A percentile compares a stretch with the other conserved stretches of the same genome.
Evolutionary conservation across 2,329 filamentous ascomycete species (phyloP).

Genomic region (Alternaria ethzedia): DNA sequence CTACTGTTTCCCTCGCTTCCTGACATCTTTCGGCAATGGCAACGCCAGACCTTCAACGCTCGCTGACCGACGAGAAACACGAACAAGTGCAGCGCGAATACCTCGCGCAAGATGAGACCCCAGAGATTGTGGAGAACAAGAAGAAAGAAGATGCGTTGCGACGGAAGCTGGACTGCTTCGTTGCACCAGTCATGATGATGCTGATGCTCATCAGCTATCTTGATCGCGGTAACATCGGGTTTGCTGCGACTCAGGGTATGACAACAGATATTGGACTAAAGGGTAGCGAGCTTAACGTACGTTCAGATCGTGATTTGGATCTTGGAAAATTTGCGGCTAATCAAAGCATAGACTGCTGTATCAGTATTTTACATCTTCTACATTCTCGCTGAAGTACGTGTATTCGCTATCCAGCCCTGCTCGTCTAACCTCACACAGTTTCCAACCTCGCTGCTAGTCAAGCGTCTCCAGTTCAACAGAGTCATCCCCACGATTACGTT

Average conservation of each 20-base stretch:
- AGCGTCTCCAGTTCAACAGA: conserved; percentile 43
- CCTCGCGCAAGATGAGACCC: conserved; percentile 27
- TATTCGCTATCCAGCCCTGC: accelerated
- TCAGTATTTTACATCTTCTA: conserved; percentile 48
- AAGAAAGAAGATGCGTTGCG: conserved; percentile 38
- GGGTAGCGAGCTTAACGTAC: conserved; percentile 32
- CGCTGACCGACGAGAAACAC: conserved; percentile 19
- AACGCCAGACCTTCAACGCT: not conserved
- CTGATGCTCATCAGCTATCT: conserved; percentile 46
- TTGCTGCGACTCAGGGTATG: conserved; percentile 46
- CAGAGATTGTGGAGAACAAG: conserved; percentile 14
- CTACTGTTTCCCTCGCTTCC: not conserved
- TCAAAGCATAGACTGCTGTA: conserved; percentile 31
- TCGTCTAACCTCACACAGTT: conserved; percentile 18
- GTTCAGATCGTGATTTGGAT: too few relatives aligned
- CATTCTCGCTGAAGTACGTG: conserved; percentile 40
- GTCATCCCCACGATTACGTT: conserved; percentile 57
- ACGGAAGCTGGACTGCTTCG: conserved; percentile 40
- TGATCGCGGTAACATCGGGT: conserved; percentile 45
- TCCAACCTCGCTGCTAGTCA: conserved; percentile 41
- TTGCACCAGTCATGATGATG: conserved; percentile 47
- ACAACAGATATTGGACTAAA: conserved; percentile 34
- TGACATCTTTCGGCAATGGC: not conserved
- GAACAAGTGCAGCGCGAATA: conserved; percentile 24
- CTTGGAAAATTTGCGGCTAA: too few relatives aligned